Percentiles rank a stretch among this genome's conserved stretches.
Evolutionary conservation across 306 rosid genomes (phyloP).

Genomic region (Lathyrus tuberosus): DNA sequence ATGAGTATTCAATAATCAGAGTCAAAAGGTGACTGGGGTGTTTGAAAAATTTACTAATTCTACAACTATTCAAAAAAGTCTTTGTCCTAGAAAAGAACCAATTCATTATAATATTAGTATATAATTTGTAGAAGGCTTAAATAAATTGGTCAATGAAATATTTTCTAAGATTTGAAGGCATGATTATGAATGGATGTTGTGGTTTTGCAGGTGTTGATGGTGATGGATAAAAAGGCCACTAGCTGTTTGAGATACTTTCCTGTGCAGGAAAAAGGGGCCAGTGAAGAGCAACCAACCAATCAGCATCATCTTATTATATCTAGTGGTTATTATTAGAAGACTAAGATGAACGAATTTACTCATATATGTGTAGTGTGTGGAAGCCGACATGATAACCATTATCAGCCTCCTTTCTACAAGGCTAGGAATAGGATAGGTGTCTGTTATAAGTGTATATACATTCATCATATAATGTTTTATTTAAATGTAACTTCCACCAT

Average conservation of each 20-base stretch:
- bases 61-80: too few relatives aligned
- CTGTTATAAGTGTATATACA: constrained; percentile 53
- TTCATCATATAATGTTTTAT: constrained; percentile 45
- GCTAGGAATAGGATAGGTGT: constrained; percentile 22
- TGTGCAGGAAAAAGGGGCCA: constrained; percentile 28
- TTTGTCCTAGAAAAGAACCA: too few relatives aligned
- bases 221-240: constrained; percentile 3
- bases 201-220: constrained; percentile 44
- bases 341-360: constrained; percentile 35
- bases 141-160: constrained; percentile 1
- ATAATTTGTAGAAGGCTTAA: not conserved
- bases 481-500: constrained; percentile 38
- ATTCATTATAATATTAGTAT: not conserved
- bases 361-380: constrained; percentile 27
- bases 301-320: constrained; percentile 13
- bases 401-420: constrained; percentile 39
- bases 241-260: constrained; percentile 13
- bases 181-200: not conserved
- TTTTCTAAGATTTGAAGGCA: not conserved
- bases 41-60: too few relatives aligned
- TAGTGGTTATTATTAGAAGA: constrained; percentile 35
- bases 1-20: not conserved
- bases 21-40: not conserved
- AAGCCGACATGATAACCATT: constrained; percentile 44
- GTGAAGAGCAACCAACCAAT: constrained; percentile 15